Conservation (phyloP, 176 grass and related monocot genomes). For the Bothriochloa decipiens region DNA sequence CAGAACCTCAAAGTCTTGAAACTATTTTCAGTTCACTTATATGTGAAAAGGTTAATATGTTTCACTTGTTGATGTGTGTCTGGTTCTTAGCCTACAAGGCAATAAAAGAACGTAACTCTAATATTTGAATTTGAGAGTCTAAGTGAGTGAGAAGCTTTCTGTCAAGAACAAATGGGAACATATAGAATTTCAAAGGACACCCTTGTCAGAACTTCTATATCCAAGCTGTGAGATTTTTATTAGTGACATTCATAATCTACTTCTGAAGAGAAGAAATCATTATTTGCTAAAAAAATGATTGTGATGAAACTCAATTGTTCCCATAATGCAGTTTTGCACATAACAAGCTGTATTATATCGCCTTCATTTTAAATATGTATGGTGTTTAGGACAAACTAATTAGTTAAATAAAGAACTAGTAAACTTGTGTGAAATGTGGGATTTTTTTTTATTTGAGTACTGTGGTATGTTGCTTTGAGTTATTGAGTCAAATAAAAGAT, state of each 20-base stretch:
- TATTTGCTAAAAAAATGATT: not conserved
- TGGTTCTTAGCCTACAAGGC: slow-evolving; percentile 18
- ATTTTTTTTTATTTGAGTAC: too few relatives aligned
- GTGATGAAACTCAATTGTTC: not conserved
- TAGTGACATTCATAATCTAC: slow-evolving; percentile 21
- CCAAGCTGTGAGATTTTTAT: not conserved
- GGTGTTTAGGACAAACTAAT: too few relatives aligned
- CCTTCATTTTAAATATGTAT: too few relatives aligned
- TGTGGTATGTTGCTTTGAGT: too few relatives aligned
- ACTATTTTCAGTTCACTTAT: slow-evolving; percentile 69
- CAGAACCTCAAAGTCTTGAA: slow-evolving; percentile 78
- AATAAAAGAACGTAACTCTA: not conserved
- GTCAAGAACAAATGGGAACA: not conserved
- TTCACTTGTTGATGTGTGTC: not conserved
- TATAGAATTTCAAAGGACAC: slow-evolving; percentile 8
- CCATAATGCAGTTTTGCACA: slow-evolving; percentile 7
- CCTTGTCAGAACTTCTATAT: slow-evolving; percentile 1
- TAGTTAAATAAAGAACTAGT: too few relatives aligned
- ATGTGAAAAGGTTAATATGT: slow-evolving; percentile 76
- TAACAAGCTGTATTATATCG: too few relatives aligned
- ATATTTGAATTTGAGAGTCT: slow-evolving; percentile 29
- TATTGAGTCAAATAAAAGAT: too few relatives aligned
- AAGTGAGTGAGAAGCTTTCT: not conserved
- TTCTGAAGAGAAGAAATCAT: slow-evolving; percentile 21
- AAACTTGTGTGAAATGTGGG: too few relatives aligned